Percentiles rank a stretch among this genome's conserved stretches.
Conservation (phyloP, 345 rosid genomes). For the Murraya paniculata region DNA sequence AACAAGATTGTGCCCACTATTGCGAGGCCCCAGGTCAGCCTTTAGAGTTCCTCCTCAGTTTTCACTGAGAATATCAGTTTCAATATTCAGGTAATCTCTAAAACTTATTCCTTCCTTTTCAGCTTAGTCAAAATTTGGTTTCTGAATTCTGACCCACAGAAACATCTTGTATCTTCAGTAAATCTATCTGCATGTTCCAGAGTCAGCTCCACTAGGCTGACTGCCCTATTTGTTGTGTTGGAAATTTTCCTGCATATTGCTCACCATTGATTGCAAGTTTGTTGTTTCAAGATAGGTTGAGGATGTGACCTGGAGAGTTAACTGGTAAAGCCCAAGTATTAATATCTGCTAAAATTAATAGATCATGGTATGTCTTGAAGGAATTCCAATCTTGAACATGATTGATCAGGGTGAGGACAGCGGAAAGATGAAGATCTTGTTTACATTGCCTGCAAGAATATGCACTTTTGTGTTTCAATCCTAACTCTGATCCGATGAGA, state of each 20-base stretch:
- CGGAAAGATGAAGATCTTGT: background rate
- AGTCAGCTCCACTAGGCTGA: background rate
- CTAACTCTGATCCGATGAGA: background rate
- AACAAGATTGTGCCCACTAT: conserved; percentile 8
- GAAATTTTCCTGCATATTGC: background rate
- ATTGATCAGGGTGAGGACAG: background rate
- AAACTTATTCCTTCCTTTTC: background rate
- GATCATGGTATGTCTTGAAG: background rate
- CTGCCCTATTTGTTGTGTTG: background rate
- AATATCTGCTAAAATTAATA: background rate
- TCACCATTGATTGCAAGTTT: background rate
- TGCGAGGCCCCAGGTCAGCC: conserved; percentile 8
- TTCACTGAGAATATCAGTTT: background rate
- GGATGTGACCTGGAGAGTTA: background rate
- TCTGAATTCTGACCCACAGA: background rate
- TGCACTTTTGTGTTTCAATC: background rate
- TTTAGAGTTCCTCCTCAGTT: background rate
- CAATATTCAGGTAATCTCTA: background rate
- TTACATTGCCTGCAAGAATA: background rate
- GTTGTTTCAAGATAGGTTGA: background rate
- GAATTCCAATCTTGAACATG: background rate
- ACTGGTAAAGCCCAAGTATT: background rate
- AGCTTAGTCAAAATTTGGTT: background rate
- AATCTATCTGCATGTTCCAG: background rate
- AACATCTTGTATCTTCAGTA: background rate